Evolutionary conservation across 1,284 basidiomycete genomes (phyloP), one percentile per base, ranked within the genome.

Genomic region (Malassezia sp.): DNA sequence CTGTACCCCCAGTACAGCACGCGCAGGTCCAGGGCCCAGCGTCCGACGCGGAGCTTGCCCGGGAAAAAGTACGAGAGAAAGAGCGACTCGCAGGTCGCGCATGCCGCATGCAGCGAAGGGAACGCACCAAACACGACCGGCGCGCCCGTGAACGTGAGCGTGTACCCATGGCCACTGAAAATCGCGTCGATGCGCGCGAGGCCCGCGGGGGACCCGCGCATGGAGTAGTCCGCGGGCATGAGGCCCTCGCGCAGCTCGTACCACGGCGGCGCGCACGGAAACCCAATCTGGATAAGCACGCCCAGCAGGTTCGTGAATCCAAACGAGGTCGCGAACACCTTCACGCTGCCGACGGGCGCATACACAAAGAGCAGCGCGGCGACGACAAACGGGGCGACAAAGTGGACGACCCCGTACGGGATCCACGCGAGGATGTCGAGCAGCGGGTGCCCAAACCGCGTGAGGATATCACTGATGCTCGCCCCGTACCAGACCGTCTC

Each of bases 181-280:
- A 96, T 75, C 20, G 79, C 78, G 72, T 96, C 91, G 57, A 97
- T 96, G 42, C 91, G 82, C 10, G 83, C 81, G 6, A 97, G 78
- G 1, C 91, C 91, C 12, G 87, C 91, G 0, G 91, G 81, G 0
- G 89, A 95, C 21, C 93, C 63, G 37, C 80, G 80, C 78, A 93
- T 90, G 40, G 74, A 74, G 74, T 96, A 96, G 65, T 88, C 80
- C 28, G 91, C 91, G 0, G 91, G 91, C 0, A 85, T 91, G 24
- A 96, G 79, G 2, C 93, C 93, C 69, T 97, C 85, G 52, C 95
- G 87, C 61, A 97, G 78, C 70, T 97, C 93, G 72, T 97, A 97
- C 93, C 78, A 79, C 14, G 91, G 93, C 0, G 91, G 83, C 0
- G 91, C 83, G 64, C 89, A 95, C 0, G 91, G 93, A 50, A 97